Conservation (phyloP, 345 rosid species). For the Syzygium oleosum region DNA sequence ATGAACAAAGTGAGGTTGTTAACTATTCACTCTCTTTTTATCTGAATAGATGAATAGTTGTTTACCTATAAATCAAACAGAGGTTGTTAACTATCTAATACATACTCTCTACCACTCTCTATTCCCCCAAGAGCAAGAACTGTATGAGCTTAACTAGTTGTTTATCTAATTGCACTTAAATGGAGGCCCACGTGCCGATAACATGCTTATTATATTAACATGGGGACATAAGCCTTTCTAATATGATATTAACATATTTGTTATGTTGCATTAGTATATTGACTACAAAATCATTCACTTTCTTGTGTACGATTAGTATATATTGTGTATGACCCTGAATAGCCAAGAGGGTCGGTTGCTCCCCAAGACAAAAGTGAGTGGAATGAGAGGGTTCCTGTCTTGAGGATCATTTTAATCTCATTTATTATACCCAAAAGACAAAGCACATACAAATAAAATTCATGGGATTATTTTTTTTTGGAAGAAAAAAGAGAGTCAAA, state of each 20-base stretch:
- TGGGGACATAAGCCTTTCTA: neutral
- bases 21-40: neutral
- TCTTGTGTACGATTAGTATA: neutral
- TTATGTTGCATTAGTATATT: neutral
- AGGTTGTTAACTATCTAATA: neutral
- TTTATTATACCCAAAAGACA: neutral
- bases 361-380: slow-evolving; percentile 63
- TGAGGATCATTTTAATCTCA: slow-evolving; percentile 39
- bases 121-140: neutral
- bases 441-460: neutral
- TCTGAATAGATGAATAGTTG: neutral
- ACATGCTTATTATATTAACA: neutral
- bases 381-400: slow-evolving; percentile 51
- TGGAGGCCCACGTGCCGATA: neutral
- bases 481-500: neutral
- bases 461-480: neutral
- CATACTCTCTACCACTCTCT: neutral
- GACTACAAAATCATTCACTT: neutral
- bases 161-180: neutral
- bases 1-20: neutral
- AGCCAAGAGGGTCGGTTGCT: slow-evolving; percentile 47
- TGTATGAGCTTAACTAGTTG: neutral
- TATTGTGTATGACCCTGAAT: neutral
- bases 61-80: neutral
- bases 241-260: neutral